Conservation (phyloP, 495 filamentous ascomycete species). For the Aspergillus saccharolyticus region DNA sequence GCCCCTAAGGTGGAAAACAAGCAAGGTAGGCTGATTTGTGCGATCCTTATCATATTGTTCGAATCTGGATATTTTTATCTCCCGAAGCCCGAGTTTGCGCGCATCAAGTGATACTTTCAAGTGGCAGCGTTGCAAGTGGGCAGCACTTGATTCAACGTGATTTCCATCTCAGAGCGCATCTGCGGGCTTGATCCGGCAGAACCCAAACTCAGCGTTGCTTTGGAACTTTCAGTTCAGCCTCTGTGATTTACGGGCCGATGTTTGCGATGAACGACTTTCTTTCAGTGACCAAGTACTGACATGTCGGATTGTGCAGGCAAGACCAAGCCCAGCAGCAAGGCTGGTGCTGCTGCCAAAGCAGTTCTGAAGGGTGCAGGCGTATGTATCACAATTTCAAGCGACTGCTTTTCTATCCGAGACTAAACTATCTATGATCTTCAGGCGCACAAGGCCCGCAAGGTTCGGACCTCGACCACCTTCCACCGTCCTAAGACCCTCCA, state of each 20-base stretch:
- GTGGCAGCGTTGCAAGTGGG: too few species aligned
- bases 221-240: neutral
- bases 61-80: constrained; percentile 27
- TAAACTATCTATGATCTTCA: constrained; percentile 35
- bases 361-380: constrained; percentile 79
- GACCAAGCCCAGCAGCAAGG: constrained; percentile 68
- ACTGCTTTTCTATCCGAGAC: neutral
- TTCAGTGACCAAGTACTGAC: constrained; percentile 9
- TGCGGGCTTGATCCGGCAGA: too few species aligned
- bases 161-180: neutral
- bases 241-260: too few species aligned
- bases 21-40: constrained; percentile 56
- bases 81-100: constrained; percentile 8
- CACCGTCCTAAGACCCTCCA: constrained; percentile 93
- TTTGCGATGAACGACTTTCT: constrained; percentile 6
- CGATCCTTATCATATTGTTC: constrained; percentile 19
- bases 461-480: constrained; percentile 90
- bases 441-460: constrained; percentile 88
- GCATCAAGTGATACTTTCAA: constrained; percentile 1
- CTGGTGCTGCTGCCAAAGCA: constrained; percentile 87
- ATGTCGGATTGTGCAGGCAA: constrained; percentile 48
- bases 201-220: neutral
- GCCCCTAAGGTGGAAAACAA: constrained; percentile 62
- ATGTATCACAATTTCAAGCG: constrained; percentile 16
- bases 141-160: neutral